These are phyloP conservation scores for Neurospora sp. DNA, from an alignment of 495 filamentous ascomycete genomes.

Conservation along the genomic window DNA sequence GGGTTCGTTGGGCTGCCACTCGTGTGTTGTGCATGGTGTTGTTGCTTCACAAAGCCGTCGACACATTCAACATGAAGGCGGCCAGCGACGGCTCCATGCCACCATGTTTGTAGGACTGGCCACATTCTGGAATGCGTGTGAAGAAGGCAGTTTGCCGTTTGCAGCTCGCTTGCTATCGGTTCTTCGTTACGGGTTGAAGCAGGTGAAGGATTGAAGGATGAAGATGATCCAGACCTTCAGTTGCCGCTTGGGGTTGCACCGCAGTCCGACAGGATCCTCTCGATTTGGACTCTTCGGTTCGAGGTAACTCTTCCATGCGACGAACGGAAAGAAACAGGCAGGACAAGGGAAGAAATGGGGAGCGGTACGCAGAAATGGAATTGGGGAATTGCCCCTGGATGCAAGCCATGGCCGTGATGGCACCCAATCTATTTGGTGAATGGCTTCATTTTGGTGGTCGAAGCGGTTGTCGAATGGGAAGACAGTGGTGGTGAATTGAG, in stretches of 20 bases:
- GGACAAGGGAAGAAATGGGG: not conserved
- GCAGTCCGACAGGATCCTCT: not conserved
- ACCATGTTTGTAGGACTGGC: not conserved
- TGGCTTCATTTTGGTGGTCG: not conserved
- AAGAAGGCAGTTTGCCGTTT: not conserved
- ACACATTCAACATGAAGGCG: not conserved
- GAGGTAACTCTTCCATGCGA: not conserved
- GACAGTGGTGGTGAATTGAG: not conserved
- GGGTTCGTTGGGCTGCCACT: too few relatives aligned
- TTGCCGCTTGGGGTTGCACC: not conserved
- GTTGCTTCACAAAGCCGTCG: not conserved
- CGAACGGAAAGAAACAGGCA: not conserved
- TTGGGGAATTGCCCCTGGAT: not conserved
- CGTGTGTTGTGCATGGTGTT: too few relatives aligned
- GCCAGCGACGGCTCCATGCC: not conserved
- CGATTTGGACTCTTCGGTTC: not conserved
- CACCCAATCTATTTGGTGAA: not conserved
- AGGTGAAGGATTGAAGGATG: not conserved
- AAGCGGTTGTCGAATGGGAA: not conserved
- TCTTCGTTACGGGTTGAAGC: not conserved
- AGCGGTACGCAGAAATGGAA: not conserved
- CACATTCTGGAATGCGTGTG: not conserved
- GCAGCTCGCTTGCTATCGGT: not conserved
- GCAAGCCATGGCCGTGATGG: not conserved
- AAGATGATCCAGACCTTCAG: not conserved